phyloP scores from a whole-genome alignment of 305 asterid species.

The Fraxinus latifolia region DNA sequence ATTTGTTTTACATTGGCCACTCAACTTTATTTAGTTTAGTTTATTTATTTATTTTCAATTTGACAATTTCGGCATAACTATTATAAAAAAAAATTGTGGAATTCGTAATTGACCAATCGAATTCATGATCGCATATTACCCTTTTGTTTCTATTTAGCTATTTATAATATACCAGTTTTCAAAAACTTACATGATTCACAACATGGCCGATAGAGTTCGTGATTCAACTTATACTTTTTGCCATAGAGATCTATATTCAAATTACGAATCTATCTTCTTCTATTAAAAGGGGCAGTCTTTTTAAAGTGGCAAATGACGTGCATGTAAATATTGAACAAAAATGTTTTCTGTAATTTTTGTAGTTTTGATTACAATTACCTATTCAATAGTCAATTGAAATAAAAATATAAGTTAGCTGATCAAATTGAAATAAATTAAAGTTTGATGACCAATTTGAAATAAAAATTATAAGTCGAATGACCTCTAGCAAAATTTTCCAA shows the following conservation, averaged over 20 bases:
- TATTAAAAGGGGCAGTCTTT: neutral
- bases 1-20: neutral
- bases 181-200: neutral
- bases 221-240: neutral
- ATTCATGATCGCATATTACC: neutral
- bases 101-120: neutral
- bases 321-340: neutral
- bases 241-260: neutral
- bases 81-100: neutral
- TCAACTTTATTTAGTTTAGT: neutral
- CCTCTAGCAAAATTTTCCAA: neutral
- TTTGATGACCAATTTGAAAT: neutral
- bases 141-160: neutral
- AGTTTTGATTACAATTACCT: neutral
- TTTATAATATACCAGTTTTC: neutral
- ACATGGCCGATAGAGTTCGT: neutral
- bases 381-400: neutral
- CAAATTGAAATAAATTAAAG: neutral
- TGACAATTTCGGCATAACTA: neutral
- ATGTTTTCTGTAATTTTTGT: neutral
- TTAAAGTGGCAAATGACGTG: neutral
- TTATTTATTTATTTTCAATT: neutral
- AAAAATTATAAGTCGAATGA: neutral
- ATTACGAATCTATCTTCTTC: no score
- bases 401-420: neutral